phyloP scores from a whole-genome alignment of 2,329 filamentous ascomycete species.

The Neonectria hederae region DNA sequence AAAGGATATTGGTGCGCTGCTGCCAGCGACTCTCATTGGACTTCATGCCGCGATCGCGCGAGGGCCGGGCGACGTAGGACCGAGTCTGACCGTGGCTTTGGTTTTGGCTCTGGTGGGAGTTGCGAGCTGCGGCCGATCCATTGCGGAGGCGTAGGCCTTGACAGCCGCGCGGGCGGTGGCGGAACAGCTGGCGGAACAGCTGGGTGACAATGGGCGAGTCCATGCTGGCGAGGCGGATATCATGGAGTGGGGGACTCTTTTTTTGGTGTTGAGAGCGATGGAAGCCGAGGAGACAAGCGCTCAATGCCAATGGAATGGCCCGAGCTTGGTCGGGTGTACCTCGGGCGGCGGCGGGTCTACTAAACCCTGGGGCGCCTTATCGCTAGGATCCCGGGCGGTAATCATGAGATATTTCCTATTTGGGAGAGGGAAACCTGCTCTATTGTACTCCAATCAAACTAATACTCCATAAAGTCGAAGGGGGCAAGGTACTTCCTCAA shows the following conservation, averaged over 20 bases:
- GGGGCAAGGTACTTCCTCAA: too few species aligned
- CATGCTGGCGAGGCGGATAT: constrained; percentile 61
- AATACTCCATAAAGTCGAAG: background rate
- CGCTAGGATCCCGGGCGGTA: constrained; percentile 9
- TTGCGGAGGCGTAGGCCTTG: constrained; percentile 41
- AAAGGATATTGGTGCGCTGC: constrained; percentile 79
- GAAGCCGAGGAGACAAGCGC: background rate
- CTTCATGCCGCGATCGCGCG: constrained; percentile 53
- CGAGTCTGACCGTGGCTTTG: constrained; percentile 36
- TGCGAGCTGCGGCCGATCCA: constrained; percentile 24
- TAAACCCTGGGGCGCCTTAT: constrained; percentile 11
- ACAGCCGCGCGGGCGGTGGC: constrained; percentile 60
- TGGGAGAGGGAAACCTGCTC: constrained; percentile 5
- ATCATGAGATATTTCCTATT: constrained; percentile 34
- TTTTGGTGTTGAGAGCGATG: constrained; percentile 25
- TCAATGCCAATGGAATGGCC: constrained; percentile 24
- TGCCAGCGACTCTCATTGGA: constrained; percentile 81
- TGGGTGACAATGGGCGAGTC: constrained; percentile 82
- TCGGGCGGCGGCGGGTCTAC: constrained; percentile 29
- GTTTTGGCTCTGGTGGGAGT: constrained; percentile 10
- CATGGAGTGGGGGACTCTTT: constrained; percentile 1
- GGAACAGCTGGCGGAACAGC: constrained; percentile 87
- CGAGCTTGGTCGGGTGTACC: constrained; percentile 34
- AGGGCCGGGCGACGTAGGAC: constrained; percentile 43
- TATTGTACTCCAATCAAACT: background rate